Evolutionary conservation across 2,329 filamentous ascomycete genomes (phyloP).

Genomic region (Venturia pyrina): DNA sequence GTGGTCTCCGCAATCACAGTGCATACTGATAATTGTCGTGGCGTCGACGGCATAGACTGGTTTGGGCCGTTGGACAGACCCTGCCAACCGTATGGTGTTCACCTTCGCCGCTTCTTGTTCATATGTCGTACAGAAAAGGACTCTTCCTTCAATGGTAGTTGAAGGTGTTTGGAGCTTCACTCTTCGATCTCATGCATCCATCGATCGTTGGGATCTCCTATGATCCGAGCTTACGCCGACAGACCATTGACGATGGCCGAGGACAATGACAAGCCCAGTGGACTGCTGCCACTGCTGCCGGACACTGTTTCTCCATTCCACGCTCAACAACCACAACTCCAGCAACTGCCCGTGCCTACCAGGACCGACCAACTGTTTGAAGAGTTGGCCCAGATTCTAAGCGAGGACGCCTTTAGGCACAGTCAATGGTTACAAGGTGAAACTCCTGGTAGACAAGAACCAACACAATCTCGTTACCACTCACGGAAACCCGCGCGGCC

Average conservation of each 20-base stretch:
- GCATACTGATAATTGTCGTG: neutral
- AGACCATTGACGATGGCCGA: neutral
- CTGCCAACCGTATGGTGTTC: neutral
- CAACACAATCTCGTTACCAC: neutral
- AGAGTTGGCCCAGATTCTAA: conserved; percentile 1
- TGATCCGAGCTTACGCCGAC: conserved; percentile 1
- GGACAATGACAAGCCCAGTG: neutral
- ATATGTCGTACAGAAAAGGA: neutral
- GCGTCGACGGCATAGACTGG: conserved; percentile 2
- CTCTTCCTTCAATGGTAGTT: neutral
- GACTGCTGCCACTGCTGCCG: neutral
- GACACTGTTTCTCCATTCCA: neutral
- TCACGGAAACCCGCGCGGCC: neutral
- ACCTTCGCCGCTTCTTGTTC: neutral
- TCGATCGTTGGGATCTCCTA: too few species aligned
- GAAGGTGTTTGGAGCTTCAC: neutral
- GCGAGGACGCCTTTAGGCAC: neutral
- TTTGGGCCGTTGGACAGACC: conserved; percentile 4
- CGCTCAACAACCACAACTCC: neutral
- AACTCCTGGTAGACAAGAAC: neutral
- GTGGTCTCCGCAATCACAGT: neutral
- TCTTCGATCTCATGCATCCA: neutral
- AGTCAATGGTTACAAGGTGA: neutral
- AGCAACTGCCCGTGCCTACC: neutral
- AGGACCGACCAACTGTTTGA: conserved; percentile 5